A percentile compares a stretch with the other conserved stretches of the same genome.
These are phyloP conservation scores for Solanum ossicruentum DNA, from an alignment of 257 asterid species.

Conservation along the genomic window DNA sequence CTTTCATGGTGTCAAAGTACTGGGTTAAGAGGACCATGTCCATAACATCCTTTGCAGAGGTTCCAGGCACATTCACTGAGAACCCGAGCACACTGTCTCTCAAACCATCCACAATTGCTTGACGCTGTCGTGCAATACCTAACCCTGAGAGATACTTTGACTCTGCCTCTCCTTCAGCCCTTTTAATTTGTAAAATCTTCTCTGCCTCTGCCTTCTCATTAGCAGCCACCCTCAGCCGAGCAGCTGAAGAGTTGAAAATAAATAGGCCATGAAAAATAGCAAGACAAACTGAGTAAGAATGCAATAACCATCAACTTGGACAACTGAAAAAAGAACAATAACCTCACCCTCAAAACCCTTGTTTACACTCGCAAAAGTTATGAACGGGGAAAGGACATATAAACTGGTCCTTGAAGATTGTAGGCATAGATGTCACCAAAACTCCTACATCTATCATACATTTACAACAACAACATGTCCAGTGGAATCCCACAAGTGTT, in stretches of 20 bases:
- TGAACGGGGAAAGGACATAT: background rate
- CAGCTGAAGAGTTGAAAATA: slow-evolving; percentile 2
- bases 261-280: background rate
- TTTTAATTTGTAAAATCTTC: slow-evolving; percentile 13
- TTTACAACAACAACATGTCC: background rate
- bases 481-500: background rate
- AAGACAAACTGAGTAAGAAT: background rate
- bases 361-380: background rate
- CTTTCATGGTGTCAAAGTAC: slow-evolving; percentile 23
- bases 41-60: slow-evolving; percentile 21
- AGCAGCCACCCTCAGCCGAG: slow-evolving; percentile 14
- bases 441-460: background rate
- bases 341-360: background rate
- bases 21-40: slow-evolving; percentile 20
- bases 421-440: background rate
- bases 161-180: slow-evolving; percentile 21
- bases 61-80: slow-evolving; percentile 18
- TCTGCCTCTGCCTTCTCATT: slow-evolving; percentile 20
- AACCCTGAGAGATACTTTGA: slow-evolving; percentile 10
- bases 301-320: background rate
- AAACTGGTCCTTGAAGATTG: background rate
- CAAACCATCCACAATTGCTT: slow-evolving; percentile 20
- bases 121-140: slow-evolving; percentile 22
- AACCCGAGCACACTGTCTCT: slow-evolving; percentile 19
- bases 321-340: background rate